Evolutionary conservation across 1,284 basidiomycete genomes (phyloP).

Genomic region (Rhodotorula mucilaginosa): DNA sequence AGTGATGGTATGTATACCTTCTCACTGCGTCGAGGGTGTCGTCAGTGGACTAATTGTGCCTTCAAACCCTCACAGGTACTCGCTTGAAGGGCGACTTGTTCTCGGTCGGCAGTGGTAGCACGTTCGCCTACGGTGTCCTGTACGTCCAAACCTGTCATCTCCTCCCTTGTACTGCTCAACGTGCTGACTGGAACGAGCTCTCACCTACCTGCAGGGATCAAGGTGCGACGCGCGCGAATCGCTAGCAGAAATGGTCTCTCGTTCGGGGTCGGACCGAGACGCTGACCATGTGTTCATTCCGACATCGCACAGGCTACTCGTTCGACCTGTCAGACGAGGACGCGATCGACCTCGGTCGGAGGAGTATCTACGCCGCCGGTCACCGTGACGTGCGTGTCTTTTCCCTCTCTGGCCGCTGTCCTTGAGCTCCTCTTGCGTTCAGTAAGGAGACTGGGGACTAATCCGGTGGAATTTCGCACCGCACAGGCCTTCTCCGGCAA

Average conservation of each 20-base stretch:
- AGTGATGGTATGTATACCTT: constrained; percentile 62
- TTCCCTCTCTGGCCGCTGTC: too few relatives aligned
- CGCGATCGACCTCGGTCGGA: constrained; percentile 87
- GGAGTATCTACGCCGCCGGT: constrained; percentile 95
- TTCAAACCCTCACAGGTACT: constrained; percentile 54
- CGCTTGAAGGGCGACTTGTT: constrained; percentile 94
- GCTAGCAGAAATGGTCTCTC: too few relatives aligned
- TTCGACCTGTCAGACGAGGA: constrained; percentile 94
- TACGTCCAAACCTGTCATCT: constrained; percentile 52
- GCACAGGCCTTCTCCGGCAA: constrained; percentile 80
- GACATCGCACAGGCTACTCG: constrained; percentile 56
- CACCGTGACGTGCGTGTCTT: constrained; percentile 70
- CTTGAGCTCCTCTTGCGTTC: neutral
- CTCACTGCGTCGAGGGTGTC: too few relatives aligned
- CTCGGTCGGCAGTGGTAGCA: constrained; percentile 96
- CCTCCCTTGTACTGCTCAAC: constrained; percentile 50
- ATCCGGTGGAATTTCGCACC: too few relatives aligned
- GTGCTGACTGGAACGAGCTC: too few relatives aligned
- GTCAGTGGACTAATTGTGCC: neutral
- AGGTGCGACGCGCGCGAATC: constrained; percentile 33
- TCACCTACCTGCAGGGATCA: constrained; percentile 60
- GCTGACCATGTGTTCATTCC: neutral
- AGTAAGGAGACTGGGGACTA: neutral
- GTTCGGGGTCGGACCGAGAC: too few relatives aligned
- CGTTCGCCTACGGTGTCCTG: constrained; percentile 72